Evolutionary conservation across 805 yeast species (phyloP).

Genomic region (Sugiyamaella chiloensis): DNA sequence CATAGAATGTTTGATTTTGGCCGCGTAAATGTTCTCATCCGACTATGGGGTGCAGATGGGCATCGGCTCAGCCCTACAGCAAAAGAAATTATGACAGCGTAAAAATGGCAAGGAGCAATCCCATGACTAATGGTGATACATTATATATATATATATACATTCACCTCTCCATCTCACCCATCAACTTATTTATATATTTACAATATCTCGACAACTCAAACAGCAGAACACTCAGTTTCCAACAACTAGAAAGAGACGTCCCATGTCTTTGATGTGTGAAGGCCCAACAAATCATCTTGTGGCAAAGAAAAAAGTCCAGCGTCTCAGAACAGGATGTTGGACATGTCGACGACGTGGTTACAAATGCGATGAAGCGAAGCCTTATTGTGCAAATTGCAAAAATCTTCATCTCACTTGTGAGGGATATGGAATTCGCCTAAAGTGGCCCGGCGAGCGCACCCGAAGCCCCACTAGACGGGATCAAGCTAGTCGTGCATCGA

Average conservation of each 20-base stretch:
- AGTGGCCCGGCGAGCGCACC: slow-evolving; percentile 26
- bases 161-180: neutral
- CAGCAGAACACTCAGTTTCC: neutral
- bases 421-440: slow-evolving; percentile 27
- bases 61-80: slow-evolving; percentile 1
- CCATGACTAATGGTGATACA: neutral
- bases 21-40: no score
- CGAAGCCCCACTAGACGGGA: slow-evolving; percentile 6
- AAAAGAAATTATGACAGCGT: slow-evolving; percentile 2
- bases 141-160: neutral
- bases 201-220: neutral
- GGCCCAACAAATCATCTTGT: slow-evolving; percentile 2
- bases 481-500: neutral
- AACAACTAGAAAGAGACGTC: no score
- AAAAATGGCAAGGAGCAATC: neutral
- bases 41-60: slow-evolving; percentile 5
- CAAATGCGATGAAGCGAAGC: slow-evolving; percentile 28
- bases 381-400: slow-evolving; percentile 24
- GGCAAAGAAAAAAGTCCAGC: slow-evolving; percentile 22
- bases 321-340: slow-evolving; percentile 28
- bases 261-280: slow-evolving; percentile 4
- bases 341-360: slow-evolving; percentile 27
- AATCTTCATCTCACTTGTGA: slow-evolving; percentile 22
- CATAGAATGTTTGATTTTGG: no score
- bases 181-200: neutral